These are phyloP conservation scores for Spergularia marina DNA, from an alignment of 148 eudicot genomes.

Conservation along the genomic window DNA sequence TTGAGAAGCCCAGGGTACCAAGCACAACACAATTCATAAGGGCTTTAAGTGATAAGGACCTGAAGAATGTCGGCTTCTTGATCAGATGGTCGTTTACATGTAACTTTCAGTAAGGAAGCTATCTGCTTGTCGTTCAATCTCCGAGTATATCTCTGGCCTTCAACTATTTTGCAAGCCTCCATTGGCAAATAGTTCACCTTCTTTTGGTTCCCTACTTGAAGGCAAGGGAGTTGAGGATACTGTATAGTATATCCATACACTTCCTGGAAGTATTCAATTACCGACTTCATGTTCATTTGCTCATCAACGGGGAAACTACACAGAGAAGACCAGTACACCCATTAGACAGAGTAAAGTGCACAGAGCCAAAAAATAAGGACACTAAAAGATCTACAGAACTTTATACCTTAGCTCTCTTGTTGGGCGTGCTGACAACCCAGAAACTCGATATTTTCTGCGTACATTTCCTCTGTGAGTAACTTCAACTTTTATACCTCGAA, in stretches of 20 bases:
- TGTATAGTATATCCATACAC: conserved; percentile 66
- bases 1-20: background rate
- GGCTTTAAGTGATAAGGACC: conserved; percentile 32
- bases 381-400: background rate
- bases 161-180: conserved; percentile 88
- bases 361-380: background rate
- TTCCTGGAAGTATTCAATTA: conserved; percentile 70
- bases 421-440: conserved; percentile 86
- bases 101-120: conserved; percentile 57
- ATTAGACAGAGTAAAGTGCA: background rate
- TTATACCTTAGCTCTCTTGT: conserved; percentile 80
- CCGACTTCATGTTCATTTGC: conserved; percentile 70
- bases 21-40: background rate
- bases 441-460: conserved; percentile 80
- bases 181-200: conserved; percentile 75
- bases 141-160: conserved; percentile 69
- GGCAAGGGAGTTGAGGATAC: conserved; percentile 70
- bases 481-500: conserved; percentile 93
- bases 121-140: conserved; percentile 77
- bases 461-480: conserved; percentile 83
- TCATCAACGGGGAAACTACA: conserved; percentile 75
- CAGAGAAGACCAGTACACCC: conserved; percentile 3
- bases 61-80: conserved; percentile 65
- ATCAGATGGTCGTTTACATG: conserved; percentile 65
- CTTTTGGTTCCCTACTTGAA: conserved; percentile 72